A percentile compares a stretch with the other conserved stretches of the same genome.
Conservation (phyloP, 2,329 filamentous ascomycete genomes). For the Ustulina deusta region DNA sequence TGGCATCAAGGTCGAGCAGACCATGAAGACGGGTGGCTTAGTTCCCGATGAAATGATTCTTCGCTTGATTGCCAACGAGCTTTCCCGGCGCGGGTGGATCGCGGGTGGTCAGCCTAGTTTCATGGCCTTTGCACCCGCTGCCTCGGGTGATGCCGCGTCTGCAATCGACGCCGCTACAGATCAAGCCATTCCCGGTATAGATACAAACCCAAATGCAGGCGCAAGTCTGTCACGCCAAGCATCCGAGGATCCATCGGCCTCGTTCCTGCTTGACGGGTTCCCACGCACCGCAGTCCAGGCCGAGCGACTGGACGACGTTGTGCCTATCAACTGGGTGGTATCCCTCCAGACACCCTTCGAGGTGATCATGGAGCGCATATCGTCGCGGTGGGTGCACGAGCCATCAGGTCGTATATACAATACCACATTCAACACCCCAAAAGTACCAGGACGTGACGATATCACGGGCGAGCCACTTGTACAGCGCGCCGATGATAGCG, state of each 20-base stretch:
- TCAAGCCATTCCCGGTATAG: conserved; percentile 56
- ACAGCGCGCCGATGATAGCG: conserved; percentile 86
- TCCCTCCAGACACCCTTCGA: conserved; percentile 86
- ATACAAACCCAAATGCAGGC: conserved; percentile 54
- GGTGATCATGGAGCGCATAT: conserved; percentile 89
- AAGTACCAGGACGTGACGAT: conserved; percentile 84
- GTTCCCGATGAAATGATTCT: conserved; percentile 93
- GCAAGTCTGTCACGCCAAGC: conserved; percentile 56
- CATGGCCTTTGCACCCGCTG: conserved; percentile 65
- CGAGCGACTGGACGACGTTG: conserved; percentile 77
- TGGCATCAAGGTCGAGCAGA: conserved; percentile 88
- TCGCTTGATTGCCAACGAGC: conserved; percentile 89
- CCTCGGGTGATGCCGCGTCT: conserved; percentile 48
- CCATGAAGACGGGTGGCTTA: conserved; percentile 89
- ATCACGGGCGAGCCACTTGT: conserved; percentile 88
- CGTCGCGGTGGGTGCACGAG: conserved; percentile 92
- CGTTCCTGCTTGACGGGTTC: conserved; percentile 96
- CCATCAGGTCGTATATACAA: conserved; percentile 95
- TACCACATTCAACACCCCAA: conserved; percentile 89
- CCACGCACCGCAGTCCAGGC: conserved; percentile 89
- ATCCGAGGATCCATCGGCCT: conserved; percentile 80
- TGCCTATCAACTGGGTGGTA: conserved; percentile 96
- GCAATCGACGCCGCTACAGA: conserved; percentile 51
- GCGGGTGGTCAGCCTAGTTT: conserved; percentile 60
- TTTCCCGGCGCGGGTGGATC: conserved; percentile 88